These are phyloP conservation scores for Bolboschoenus planiculmis DNA, from an alignment of 176 grass and related monocot genomes.

Conservation along the genomic window DNA sequence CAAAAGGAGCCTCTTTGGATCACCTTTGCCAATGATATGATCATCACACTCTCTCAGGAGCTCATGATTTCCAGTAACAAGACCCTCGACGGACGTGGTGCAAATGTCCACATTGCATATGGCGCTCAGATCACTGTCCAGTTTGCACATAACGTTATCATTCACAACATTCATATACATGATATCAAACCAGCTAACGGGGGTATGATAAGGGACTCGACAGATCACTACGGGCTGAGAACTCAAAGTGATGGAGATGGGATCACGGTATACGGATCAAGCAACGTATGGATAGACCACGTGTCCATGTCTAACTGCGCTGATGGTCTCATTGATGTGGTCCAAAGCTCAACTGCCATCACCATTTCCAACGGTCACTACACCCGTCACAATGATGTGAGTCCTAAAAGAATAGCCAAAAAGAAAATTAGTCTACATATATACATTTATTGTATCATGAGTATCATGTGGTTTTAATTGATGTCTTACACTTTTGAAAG, in stretches of 20 bases:
- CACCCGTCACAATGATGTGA: constrained; percentile 67
- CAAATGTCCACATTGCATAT: constrained; percentile 51
- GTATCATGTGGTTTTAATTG: background rate
- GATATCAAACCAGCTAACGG: constrained; percentile 26
- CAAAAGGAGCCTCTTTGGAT: constrained; percentile 67
- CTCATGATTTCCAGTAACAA: constrained; percentile 63
- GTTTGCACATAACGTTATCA: constrained; percentile 45
- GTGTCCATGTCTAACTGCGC: constrained; percentile 59
- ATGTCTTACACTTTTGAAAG: background rate
- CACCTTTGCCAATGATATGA: constrained; percentile 53
- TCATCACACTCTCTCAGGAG: constrained; percentile 59
- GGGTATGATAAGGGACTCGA: constrained; percentile 31
- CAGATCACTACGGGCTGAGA: constrained; percentile 26
- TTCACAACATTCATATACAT: constrained; percentile 55
- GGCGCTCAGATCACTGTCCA: constrained; percentile 60
- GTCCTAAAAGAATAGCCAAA: background rate
- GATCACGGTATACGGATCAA: constrained; percentile 50
- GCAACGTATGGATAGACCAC: constrained; percentile 65
- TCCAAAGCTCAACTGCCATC: constrained; percentile 48
- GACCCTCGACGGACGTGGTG: constrained; percentile 77
- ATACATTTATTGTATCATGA: background rate
- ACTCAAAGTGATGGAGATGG: constrained; percentile 60
- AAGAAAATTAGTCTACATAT: background rate
- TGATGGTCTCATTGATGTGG: constrained; percentile 58
- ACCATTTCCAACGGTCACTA: constrained; percentile 77